phyloP scores from a whole-genome alignment of 208 protist species.

The Leptomonas pyrrhocoris region DNA sequence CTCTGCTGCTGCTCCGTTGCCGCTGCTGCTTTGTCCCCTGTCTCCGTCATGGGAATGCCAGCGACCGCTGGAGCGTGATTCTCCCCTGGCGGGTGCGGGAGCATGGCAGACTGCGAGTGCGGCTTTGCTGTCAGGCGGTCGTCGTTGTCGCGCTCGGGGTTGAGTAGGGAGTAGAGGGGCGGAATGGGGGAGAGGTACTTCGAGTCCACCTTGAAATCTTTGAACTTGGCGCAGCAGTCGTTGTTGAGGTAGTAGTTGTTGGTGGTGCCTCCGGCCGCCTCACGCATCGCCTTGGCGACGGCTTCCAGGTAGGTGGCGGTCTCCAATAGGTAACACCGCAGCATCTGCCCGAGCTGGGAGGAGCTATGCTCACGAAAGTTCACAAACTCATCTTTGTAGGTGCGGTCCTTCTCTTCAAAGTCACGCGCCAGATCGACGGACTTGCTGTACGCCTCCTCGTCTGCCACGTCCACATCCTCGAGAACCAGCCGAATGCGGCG shows the following conservation, averaged over 20 bases:
- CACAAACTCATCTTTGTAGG: constrained; percentile 45
- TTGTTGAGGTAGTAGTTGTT: constrained; percentile 35
- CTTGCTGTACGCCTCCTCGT: constrained; percentile 42
- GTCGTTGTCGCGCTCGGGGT: not conserved
- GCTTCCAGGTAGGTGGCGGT: constrained; percentile 38
- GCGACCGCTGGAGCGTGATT: not conserved
- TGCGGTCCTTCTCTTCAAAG: constrained; percentile 41
- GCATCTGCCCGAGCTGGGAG: constrained; percentile 44
- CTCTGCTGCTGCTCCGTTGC: no score
- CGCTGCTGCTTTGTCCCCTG: constrained; percentile 1
- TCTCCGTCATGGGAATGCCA: constrained; percentile 18
- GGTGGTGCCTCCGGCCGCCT: constrained; percentile 16
- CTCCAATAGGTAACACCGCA: constrained; percentile 38
- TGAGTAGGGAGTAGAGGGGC: constrained; percentile 26
- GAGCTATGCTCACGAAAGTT: constrained; percentile 50
- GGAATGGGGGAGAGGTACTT: constrained; percentile 12
- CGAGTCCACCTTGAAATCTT: constrained; percentile 34
- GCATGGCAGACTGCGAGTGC: constrained; percentile 3
- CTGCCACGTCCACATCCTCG: constrained; percentile 33
- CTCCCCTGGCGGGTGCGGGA: constrained; percentile 4
- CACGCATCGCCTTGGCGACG: constrained; percentile 30
- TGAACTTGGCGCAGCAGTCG: constrained; percentile 39
- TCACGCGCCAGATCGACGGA: constrained; percentile 29
- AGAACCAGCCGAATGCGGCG: constrained; percentile 35
- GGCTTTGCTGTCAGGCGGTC: constrained; percentile 32